Conservation (phyloP, 129 eudicot genomes). For the Erigeron canadensis region DNA sequence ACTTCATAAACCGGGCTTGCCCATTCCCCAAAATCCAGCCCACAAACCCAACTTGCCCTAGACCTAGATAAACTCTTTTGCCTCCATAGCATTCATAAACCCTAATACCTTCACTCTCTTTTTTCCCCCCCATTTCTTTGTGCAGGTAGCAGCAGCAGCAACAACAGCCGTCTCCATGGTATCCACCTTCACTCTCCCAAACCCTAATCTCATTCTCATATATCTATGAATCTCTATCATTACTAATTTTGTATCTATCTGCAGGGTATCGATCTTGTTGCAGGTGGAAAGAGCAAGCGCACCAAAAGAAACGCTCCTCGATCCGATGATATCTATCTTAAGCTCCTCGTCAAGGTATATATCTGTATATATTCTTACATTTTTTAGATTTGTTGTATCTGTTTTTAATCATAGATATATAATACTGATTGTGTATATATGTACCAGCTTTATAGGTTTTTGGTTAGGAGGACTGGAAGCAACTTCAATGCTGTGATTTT, state of each 20-base stretch:
- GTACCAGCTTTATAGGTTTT: slow-evolving; percentile 65
- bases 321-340: slow-evolving; percentile 82
- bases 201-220: slow-evolving; percentile 7
- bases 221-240: neutral
- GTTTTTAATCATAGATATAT: neutral
- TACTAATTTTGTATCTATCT: neutral
- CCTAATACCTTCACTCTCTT: slow-evolving; percentile 23
- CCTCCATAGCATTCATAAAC: slow-evolving; percentile 11
- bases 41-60: neutral
- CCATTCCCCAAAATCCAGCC: slow-evolving; percentile 12
- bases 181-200: neutral
- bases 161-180: slow-evolving; percentile 30
- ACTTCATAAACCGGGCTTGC: neutral
- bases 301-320: slow-evolving; percentile 82
- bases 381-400: neutral
- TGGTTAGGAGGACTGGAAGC: slow-evolving; percentile 80
- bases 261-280: slow-evolving; percentile 84
- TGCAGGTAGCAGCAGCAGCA: slow-evolving; percentile 29
- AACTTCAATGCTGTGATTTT: slow-evolving; percentile 79
- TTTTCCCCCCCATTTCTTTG: slow-evolving; percentile 5
- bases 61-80: neutral
- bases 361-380: neutral
- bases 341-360: slow-evolving; percentile 73
- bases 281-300: slow-evolving; percentile 88
- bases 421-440: neutral